Conservation (phyloP, 2,329 filamentous ascomycete genomes). For the Onygenales sp. region DNA sequence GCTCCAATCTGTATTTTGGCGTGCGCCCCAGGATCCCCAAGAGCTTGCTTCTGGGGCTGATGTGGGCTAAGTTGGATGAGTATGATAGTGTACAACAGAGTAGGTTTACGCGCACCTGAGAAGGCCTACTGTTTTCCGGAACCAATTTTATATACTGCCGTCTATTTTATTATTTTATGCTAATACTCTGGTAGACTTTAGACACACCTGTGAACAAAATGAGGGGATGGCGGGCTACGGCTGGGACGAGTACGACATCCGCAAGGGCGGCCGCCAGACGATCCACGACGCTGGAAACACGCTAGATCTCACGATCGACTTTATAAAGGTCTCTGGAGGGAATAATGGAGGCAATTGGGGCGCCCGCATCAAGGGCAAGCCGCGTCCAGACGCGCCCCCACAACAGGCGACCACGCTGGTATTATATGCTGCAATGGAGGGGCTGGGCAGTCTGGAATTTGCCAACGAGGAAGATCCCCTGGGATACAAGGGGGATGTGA, state of each 20-base stretch:
- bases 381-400: constrained; percentile 57
- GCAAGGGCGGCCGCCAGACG: constrained; percentile 76
- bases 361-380: constrained; percentile 72
- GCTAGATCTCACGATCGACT: constrained; percentile 84
- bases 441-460: constrained; percentile 56
- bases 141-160: too few species aligned
- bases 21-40: constrained; percentile 72
- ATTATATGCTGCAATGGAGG: constrained; percentile 77
- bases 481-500: constrained; percentile 54
- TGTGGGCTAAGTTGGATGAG: constrained; percentile 81
- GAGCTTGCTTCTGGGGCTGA: constrained; percentile 69
- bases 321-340: constrained; percentile 85
- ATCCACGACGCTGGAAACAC: constrained; percentile 84
- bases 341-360: constrained; percentile 85
- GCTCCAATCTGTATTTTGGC: constrained; percentile 90
- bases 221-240: constrained; percentile 92
- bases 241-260: constrained; percentile 93
- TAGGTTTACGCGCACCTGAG: constrained; percentile 36
- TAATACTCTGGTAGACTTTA: constrained; percentile 51
- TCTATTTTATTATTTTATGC: too few species aligned
- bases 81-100: constrained; percentile 66
- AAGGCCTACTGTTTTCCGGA: too few species aligned
- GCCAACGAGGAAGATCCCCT: constrained; percentile 42
- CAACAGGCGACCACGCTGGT: constrained; percentile 67
- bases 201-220: constrained; percentile 93